Evolutionary conservation across 1,284 basidiomycete species (phyloP).

Genomic region (Cronartium ribicola): DNA sequence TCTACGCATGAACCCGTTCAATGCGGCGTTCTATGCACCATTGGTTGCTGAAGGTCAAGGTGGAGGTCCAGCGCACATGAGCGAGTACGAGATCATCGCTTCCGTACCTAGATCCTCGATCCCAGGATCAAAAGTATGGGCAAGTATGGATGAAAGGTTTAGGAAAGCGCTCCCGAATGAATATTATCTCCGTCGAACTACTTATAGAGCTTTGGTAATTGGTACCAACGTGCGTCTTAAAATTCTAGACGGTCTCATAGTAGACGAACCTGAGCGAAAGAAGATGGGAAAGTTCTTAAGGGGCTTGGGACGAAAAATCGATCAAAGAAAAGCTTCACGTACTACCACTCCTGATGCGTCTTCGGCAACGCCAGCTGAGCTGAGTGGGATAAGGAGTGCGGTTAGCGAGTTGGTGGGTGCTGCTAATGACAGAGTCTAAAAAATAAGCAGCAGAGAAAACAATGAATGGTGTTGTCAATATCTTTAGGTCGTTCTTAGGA

Average conservation of each 20-base stretch:
- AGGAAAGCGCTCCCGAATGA: conserved; percentile 80
- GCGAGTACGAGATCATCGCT: conserved; percentile 39
- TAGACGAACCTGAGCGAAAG: conserved; percentile 51
- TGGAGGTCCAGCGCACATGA: conserved; percentile 40
- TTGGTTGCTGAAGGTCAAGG: conserved; percentile 56
- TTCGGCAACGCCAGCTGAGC: too few species aligned
- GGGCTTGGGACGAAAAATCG: conserved; percentile 40
- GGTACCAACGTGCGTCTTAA: conserved; percentile 63
- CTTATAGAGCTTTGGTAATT: conserved; percentile 82
- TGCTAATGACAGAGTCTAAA: too few species aligned
- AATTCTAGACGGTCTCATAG: conserved; percentile 73
- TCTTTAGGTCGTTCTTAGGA: too few species aligned
- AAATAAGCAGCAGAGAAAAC: too few species aligned
- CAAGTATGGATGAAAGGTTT: conserved; percentile 69
- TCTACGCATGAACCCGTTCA: conserved; percentile 90
- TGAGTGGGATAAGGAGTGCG: too few species aligned
- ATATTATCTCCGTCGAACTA: conserved; percentile 74
- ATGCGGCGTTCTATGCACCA: conserved; percentile 88
- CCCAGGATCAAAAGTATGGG: conserved; percentile 43
- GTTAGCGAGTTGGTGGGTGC: too few species aligned
- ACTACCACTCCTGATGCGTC: not conserved
- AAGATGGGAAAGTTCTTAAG: conserved; percentile 43
- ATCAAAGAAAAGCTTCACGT: conserved; percentile 6
- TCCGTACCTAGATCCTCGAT: not conserved
- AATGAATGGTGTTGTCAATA: too few species aligned